Percentiles rank a stretch among this genome's conserved stretches.
phyloP scores from a whole-genome alignment of 2,329 filamentous ascomycete genomes.

The Xylariomycetidae sp. region DNA sequence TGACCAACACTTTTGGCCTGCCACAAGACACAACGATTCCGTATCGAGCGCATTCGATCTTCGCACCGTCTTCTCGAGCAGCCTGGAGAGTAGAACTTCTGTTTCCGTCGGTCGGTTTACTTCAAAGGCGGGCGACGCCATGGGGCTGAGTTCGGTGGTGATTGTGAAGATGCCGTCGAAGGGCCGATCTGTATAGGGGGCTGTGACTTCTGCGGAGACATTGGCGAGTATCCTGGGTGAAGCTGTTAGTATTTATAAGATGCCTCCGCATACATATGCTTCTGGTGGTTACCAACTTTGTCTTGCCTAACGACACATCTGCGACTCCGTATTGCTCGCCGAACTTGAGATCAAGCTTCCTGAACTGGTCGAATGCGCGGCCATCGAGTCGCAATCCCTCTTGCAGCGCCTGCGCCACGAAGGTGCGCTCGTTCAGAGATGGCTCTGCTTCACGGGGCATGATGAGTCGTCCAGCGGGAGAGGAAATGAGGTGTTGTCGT shows the following conservation, averaged over 20 bases:
- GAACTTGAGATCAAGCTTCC: conserved; percentile 72
- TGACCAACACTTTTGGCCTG: conserved; percentile 86
- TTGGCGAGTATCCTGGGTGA: conserved; percentile 68
- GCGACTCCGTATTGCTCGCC: conserved; percentile 88
- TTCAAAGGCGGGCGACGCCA: conserved; percentile 88
- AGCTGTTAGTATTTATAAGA: conserved; percentile 10
- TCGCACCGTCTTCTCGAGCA: conserved; percentile 91
- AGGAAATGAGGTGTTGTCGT: conserved; percentile 4
- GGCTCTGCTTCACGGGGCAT: conserved; percentile 95
- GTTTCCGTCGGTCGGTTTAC: conserved; percentile 76
- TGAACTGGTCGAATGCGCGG: conserved; percentile 74
- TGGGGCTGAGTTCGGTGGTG: conserved; percentile 82
- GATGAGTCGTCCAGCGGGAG: conserved; percentile 21
- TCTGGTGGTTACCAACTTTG: conserved; percentile 56
- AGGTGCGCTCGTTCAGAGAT: conserved; percentile 82
- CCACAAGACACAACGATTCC: conserved; percentile 90
- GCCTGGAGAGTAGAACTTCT: conserved; percentile 79
- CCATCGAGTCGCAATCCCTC: conserved; percentile 81
- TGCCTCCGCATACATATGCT: neutral
- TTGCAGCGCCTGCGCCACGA: conserved; percentile 76
- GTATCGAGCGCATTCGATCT: conserved; percentile 90
- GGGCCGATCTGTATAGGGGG: conserved; percentile 80
- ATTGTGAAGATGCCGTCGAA: conserved; percentile 97
- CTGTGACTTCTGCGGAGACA: conserved; percentile 82
- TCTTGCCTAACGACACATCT: conserved; percentile 85